Evolutionary conservation across 2,329 filamentous ascomycete genomes (phyloP).

Genomic region (Botrytis paeoniae): DNA sequence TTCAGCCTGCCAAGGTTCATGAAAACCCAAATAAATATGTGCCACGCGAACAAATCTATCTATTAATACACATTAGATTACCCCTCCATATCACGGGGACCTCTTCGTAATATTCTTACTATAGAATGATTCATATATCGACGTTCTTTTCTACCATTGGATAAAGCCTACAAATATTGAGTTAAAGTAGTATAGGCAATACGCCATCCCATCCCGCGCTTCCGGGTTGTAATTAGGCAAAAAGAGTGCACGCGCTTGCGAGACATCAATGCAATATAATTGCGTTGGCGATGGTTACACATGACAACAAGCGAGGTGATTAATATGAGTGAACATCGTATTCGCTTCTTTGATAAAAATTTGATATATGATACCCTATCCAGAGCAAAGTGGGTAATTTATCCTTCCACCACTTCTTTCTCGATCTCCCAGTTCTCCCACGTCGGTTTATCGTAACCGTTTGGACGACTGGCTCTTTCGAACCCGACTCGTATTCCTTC

Average conservation of each 20-base stretch:
- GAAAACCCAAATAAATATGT: not conserved
- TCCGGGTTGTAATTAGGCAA: conserved; percentile 17
- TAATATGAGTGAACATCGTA: not conserved
- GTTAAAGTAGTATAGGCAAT: conserved; percentile 7
- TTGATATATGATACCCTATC: not conserved
- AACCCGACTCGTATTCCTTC: conserved; percentile 35
- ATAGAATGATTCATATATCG: not conserved
- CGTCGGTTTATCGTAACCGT: conserved; percentile 48
- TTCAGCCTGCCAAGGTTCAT: not conserved
- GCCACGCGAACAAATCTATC: not conserved
- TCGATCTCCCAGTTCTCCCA: conserved; percentile 42
- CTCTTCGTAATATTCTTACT: not conserved
- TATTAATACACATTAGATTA: not conserved
- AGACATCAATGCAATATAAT: not conserved
- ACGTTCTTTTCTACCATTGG: not conserved
- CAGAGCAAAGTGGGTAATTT: not conserved
- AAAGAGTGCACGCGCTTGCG: conserved; percentile 16
- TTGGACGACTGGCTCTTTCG: conserved; percentile 43
- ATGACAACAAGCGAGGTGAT: conserved; percentile 1
- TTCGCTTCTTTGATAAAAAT: not conserved
- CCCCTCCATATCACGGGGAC: not conserved
- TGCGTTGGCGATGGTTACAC: conserved; percentile 7
- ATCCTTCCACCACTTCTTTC: conserved; percentile 30
- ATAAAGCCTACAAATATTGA: not conserved
- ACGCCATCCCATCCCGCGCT: conserved; percentile 13